These are phyloP conservation scores for Eucalyptus pauciflora DNA, from an alignment of 345 rosid genomes.

Conservation along the genomic window DNA sequence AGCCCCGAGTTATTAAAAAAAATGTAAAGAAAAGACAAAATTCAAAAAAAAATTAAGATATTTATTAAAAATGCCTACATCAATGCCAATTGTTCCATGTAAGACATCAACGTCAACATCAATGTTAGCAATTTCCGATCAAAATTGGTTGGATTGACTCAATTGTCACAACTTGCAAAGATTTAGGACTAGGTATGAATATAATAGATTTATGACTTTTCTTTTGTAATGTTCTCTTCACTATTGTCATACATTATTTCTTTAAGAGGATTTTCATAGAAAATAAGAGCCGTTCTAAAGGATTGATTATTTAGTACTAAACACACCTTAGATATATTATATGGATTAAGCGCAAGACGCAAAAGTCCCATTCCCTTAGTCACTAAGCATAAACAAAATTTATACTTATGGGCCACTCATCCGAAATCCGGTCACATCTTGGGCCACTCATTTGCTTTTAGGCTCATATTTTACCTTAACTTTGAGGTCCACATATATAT, in stretches of 20 bases:
- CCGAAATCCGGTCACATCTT: neutral
- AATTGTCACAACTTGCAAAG: no score
- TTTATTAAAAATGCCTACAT: fast-evolving
- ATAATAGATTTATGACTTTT: no score
- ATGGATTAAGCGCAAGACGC: neutral
- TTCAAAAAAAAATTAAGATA: no score
- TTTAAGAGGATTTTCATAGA: neutral
- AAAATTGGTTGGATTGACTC: fast-evolving
- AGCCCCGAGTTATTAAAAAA: fast-evolving
- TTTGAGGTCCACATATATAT: neutral
- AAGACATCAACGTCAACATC: fast-evolving
- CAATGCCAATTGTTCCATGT: fast-evolving
- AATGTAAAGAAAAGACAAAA: no score
- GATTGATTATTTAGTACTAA: neutral
- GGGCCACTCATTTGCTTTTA: neutral
- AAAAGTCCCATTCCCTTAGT: neutral
- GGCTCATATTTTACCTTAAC: neutral
- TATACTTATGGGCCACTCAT: neutral
- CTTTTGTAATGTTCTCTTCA: neutral
- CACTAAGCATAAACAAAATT: neutral
- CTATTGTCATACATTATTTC: neutral
- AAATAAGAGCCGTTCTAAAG: neutral
- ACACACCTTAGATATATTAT: neutral
- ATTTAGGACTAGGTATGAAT: fast-evolving
- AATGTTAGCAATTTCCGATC: fast-evolving